phyloP scores from a whole-genome alignment of 2,329 filamentous ascomycete species.

The Aspergillus carbonarius region DNA sequence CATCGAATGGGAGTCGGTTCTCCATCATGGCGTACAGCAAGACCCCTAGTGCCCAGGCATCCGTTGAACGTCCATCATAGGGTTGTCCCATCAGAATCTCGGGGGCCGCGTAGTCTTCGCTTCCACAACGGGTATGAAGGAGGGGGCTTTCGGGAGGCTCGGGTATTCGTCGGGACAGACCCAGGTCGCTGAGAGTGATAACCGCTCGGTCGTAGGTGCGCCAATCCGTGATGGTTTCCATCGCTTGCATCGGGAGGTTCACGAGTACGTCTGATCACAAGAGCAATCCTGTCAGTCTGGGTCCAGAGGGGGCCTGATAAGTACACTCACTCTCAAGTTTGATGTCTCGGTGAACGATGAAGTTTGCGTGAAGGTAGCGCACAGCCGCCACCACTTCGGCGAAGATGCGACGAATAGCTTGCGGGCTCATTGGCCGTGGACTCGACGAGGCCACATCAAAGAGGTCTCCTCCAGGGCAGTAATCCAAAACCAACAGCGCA shows the following conservation, averaged over 20 bases:
- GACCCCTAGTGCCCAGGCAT: slow-evolving; percentile 94
- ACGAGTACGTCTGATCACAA: slow-evolving; percentile 74
- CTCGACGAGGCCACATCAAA: slow-evolving; percentile 85
- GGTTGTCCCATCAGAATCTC: slow-evolving; percentile 94
- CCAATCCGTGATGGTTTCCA: slow-evolving; percentile 69
- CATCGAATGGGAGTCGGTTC: slow-evolving; percentile 89
- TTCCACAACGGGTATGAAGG: slow-evolving; percentile 90
- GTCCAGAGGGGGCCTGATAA: neutral
- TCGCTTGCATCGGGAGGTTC: slow-evolving; percentile 70
- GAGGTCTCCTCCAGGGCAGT: slow-evolving; percentile 90
- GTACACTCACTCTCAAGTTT: slow-evolving; percentile 87
- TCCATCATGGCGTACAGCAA: slow-evolving; percentile 91
- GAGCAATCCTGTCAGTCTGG: slow-evolving; percentile 2
- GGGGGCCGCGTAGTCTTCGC: slow-evolving; percentile 94
- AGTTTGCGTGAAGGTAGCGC: slow-evolving; percentile 76
- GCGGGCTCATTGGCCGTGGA: slow-evolving; percentile 64
- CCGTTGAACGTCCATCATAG: slow-evolving; percentile 87
- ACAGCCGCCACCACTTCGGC: slow-evolving; percentile 84
- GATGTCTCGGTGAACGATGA: slow-evolving; percentile 94
- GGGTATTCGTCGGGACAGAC: slow-evolving; percentile 80
- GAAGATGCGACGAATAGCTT: slow-evolving; percentile 79
- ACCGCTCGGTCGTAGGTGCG: slow-evolving; percentile 75
- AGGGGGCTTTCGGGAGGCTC: slow-evolving; percentile 73
- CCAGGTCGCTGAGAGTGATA: slow-evolving; percentile 86
- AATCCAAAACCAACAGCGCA: slow-evolving; percentile 82